These are phyloP conservation scores for Pseudonitzschia delicatissima DNA, from an alignment of 108 stramenopile genomes.

Conservation along the genomic window DNA sequence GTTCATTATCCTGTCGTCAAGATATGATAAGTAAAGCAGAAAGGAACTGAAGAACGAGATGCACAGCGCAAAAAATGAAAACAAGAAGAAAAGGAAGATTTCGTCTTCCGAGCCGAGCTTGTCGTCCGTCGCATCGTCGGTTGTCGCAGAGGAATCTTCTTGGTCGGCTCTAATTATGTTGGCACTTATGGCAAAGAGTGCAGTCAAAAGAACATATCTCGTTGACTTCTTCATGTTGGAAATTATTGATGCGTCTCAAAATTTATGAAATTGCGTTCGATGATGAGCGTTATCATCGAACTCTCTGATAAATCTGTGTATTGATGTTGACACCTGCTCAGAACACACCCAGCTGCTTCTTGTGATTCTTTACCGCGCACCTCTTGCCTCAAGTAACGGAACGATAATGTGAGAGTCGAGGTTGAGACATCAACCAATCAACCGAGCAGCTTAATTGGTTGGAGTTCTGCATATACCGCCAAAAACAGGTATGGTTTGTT, in stretches of 20 bases:
- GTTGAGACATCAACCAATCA: no score
- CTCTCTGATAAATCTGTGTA: neutral
- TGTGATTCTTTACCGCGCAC: neutral
- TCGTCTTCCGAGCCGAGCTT: conserved; percentile 5
- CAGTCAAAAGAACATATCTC: neutral
- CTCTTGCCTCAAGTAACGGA: neutral
- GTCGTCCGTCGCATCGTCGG: neutral
- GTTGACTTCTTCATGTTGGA: conserved; percentile 2
- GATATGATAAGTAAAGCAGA: conserved; percentile 17
- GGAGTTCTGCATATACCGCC: no score
- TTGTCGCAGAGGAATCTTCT: neutral
- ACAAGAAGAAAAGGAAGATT: conserved; percentile 15
- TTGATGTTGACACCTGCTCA: neutral
- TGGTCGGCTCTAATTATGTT: neutral
- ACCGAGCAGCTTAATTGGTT: no score
- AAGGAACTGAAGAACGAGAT: conserved; percentile 23
- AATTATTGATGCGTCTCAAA: neutral
- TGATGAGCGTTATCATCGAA: no score
- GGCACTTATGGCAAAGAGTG: neutral
- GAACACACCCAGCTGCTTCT: neutral
- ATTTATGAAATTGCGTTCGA: neutral
- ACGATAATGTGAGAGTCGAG: neutral
- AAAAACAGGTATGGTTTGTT: no score
- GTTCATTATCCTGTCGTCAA: conserved; percentile 18
- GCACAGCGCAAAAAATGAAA: conserved; percentile 20